These are phyloP conservation scores for Senecio squalidus DNA, from an alignment of 140 eudicot species.

Conservation along the genomic window DNA sequence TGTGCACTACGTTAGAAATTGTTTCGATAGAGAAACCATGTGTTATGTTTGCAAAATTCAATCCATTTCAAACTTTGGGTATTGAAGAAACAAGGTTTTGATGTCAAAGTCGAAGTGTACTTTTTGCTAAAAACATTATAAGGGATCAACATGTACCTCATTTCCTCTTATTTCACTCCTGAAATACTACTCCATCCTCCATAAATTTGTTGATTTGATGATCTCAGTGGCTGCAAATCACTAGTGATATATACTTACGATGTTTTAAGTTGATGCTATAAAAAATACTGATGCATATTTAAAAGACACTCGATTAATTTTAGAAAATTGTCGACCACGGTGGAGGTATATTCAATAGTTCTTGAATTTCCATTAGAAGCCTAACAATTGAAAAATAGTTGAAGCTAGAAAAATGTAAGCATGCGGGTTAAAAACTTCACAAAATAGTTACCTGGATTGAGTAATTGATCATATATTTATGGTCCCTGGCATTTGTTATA, in stretches of 20 bases:
- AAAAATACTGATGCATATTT: background rate
- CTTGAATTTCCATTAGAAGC: background rate
- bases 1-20: background rate
- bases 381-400: background rate
- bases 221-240: background rate
- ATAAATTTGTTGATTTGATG: background rate
- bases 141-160: background rate
- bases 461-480: background rate
- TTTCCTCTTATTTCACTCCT: background rate
- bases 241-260: background rate
- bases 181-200: background rate
- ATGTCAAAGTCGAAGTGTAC: background rate
- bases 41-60: too few relatives aligned
- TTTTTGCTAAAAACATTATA: background rate
- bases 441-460: background rate
- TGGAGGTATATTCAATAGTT: background rate
- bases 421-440: background rate
- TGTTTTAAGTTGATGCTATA: background rate
- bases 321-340: background rate
- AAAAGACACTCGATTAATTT: background rate
- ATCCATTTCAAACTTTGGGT: too few relatives aligned
- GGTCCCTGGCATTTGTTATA: background rate
- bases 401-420: background rate
- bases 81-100: background rate
- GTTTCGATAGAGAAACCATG: too few relatives aligned